Evolutionary conservation across 257 asterid genomes (phyloP).

Genomic region (Solanum arcanum): DNA sequence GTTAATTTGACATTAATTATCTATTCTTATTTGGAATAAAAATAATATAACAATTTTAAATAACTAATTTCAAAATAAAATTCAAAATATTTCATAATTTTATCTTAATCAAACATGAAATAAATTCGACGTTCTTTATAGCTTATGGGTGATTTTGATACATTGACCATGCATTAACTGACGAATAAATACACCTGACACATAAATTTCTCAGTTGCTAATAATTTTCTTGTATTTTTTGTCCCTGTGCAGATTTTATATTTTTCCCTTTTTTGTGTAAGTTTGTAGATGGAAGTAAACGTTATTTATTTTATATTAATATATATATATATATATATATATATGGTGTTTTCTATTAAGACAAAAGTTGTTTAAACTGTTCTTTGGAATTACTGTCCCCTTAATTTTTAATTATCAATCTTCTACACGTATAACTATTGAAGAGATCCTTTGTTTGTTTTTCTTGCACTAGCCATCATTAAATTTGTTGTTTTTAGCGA

Average conservation of each 20-base stretch:
- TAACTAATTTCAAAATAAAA: too few relatives aligned
- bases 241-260: neutral
- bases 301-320: neutral
- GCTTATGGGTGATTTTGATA: neutral
- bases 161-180: neutral
- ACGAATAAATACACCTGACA: neutral
- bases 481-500: neutral
- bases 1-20: too few relatives aligned
- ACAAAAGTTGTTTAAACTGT: neutral
- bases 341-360: neutral
- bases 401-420: constrained; percentile 10
- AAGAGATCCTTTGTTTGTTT: neutral
- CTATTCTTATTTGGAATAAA: too few relatives aligned
- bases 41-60: too few relatives aligned
- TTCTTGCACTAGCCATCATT: neutral
- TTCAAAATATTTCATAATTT: too few relatives aligned
- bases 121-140: rapidly evolving
- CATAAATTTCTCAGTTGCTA: neutral
- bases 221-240: neutral
- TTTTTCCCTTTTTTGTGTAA: neutral
- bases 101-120: too few relatives aligned
- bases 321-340: neutral
- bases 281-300: neutral
- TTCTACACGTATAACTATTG: constrained; percentile 15
- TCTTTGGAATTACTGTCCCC: neutral